Percentiles rank a stretch among this genome's conserved stretches.
phyloP scores from a whole-genome alignment of 495 filamentous ascomycete species.

The Rhizodiscina lignyota region DNA sequence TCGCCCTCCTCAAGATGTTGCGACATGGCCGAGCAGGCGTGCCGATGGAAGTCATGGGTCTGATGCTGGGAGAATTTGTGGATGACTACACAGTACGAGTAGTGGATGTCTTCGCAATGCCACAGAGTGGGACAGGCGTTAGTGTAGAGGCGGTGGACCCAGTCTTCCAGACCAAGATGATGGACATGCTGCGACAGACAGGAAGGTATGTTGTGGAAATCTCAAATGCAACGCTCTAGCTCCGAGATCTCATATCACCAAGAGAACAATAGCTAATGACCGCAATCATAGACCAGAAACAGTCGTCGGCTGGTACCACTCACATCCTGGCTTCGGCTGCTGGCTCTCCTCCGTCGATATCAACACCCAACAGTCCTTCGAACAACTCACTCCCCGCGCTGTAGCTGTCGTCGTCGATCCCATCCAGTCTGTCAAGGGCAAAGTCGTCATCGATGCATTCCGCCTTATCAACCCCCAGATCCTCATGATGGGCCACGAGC shows the following conservation, averaged over 20 bases:
- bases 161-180: conserved; percentile 99
- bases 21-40: conserved; percentile 93
- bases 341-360: conserved; percentile 99
- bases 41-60: conserved; percentile 98
- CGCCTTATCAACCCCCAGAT: conserved; percentile 96
- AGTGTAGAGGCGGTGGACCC: conserved; percentile 96
- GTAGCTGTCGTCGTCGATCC: conserved; percentile 97
- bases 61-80: conserved; percentile 97
- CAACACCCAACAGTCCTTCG: conserved; percentile 98
- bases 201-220: conserved; percentile 52
- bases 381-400: conserved; percentile 87
- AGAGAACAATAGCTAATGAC: no score
- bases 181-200: conserved; percentile 97
- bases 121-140: conserved; percentile 96
- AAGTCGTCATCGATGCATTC: conserved; percentile 98
- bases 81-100: conserved; percentile 98
- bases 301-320: conserved; percentile 99
- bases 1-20: conserved; percentile 96
- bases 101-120: conserved; percentile 98
- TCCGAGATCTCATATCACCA: no score
- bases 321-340: conserved; percentile 96
- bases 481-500: conserved; percentile 96
- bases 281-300: conserved; percentile 74
- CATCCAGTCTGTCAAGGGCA: conserved; percentile 98
- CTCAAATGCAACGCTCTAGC: not conserved